Percentiles rank a stretch among this genome's conserved stretches.
Conservation (phyloP, 108 stramenopile species). For the Pelagomonas calceolata region DNA sequence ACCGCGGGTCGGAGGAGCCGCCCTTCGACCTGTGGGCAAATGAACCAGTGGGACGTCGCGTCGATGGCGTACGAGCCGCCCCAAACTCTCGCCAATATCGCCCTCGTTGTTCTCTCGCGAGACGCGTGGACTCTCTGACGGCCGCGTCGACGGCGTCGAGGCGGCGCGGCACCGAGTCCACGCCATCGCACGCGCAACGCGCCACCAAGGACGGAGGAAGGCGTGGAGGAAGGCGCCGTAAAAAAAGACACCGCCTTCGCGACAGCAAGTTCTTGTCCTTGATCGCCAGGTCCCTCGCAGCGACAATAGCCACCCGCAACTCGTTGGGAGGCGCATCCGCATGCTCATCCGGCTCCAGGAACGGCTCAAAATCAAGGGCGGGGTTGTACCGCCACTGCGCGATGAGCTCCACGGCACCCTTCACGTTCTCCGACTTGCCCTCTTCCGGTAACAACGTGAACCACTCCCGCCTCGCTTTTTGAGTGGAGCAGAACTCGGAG, state of each 20-base stretch:
- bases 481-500: background rate
- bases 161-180: no score
- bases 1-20: constrained; percentile 13
- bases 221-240: no score
- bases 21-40: no score
- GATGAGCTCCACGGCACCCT: background rate
- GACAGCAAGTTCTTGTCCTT: constrained; percentile 12
- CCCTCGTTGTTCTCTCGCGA: no score
- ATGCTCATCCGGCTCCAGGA: background rate
- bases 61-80: no score
- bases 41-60: no score
- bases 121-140: no score
- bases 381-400: background rate
- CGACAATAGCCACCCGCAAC: background rate
- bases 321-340: constrained; percentile 5
- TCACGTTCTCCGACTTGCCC: background rate
- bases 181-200: no score
- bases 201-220: no score
- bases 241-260: no score
- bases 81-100: no score
- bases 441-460: background rate
- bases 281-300: background rate
- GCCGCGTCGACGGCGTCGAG: no score
- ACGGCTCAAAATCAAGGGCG: background rate
- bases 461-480: background rate